Conservation (phyloP, 2,329 filamentous ascomycete species). For the Neocucurbitaria cava region DNA sequence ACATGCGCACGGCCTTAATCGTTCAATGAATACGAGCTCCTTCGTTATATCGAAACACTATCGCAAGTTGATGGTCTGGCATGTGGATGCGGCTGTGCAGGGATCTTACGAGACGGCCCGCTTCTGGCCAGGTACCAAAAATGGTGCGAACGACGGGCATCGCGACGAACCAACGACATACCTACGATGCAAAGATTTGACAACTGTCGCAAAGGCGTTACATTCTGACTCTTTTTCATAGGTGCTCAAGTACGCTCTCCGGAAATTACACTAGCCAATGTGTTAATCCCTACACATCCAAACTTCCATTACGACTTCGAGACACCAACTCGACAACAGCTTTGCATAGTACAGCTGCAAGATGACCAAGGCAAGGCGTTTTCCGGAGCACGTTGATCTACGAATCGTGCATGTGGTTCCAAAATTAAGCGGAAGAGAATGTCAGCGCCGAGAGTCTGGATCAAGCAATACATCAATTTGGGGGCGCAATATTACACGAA, state of each 20-base stretch:
- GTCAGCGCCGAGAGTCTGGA: neutral
- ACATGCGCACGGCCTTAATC: no score
- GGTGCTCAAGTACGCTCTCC: no score
- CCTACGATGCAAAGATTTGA: neutral
- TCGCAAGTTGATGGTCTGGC: neutral
- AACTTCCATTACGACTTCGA: neutral
- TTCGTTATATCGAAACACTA: neutral
- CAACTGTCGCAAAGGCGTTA: no score
- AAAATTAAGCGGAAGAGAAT: neutral
- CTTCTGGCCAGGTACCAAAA: neutral
- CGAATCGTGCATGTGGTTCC: neutral
- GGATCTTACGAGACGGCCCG: neutral
- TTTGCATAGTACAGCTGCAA: neutral
- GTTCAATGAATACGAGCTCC: no score
- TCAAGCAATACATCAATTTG: neutral
- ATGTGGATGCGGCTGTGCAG: neutral
- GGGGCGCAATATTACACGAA: neutral
- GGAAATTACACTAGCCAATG: no score
- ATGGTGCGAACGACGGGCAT: neutral
- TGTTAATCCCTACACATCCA: no score
- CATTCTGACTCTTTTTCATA: no score
- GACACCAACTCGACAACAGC: neutral
- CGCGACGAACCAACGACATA: neutral
- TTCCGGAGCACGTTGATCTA: neutral
- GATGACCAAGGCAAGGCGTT: neutral